These are phyloP conservation scores for Alternaria arborescens DNA, from an alignment of 2,329 filamentous ascomycete species.

Conservation along the genomic window DNA sequence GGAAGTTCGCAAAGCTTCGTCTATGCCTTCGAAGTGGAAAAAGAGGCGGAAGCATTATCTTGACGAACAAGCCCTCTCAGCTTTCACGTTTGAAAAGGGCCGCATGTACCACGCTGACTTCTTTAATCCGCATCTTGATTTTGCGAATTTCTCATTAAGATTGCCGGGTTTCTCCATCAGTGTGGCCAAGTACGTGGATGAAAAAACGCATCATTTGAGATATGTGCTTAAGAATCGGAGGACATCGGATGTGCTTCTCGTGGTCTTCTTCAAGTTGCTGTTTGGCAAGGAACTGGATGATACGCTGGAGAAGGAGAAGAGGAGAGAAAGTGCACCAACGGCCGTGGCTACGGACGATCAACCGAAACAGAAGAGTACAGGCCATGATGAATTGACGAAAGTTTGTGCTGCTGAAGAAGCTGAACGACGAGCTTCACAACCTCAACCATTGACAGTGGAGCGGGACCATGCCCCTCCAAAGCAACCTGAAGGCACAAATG, in stretches of 20 bases:
- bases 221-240: constrained; percentile 57
- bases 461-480: background rate
- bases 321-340: background rate
- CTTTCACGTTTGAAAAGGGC: constrained; percentile 55
- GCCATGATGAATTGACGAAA: constrained; percentile 6
- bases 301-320: constrained; percentile 34
- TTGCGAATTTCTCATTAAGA: constrained; percentile 56
- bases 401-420: constrained; percentile 5
- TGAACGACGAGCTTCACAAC: constrained; percentile 1
- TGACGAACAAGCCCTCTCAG: constrained; percentile 43
- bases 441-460: background rate
- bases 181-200: constrained; percentile 57
- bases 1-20: constrained; percentile 36
- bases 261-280: constrained; percentile 57
- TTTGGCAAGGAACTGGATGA: constrained; percentile 54
- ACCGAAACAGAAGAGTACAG: background rate
- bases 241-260: constrained; percentile 54
- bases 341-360: background rate
- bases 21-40: constrained; percentile 51
- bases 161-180: constrained; percentile 57
- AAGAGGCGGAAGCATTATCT: constrained; percentile 58
- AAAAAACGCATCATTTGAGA: constrained; percentile 58
- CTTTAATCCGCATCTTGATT: constrained; percentile 60
- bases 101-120: constrained; percentile 58
- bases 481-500: background rate